These are phyloP conservation scores for Arxiozyma telluris DNA, from an alignment of 1,139 yeast genomes.

Conservation along the genomic window DNA sequence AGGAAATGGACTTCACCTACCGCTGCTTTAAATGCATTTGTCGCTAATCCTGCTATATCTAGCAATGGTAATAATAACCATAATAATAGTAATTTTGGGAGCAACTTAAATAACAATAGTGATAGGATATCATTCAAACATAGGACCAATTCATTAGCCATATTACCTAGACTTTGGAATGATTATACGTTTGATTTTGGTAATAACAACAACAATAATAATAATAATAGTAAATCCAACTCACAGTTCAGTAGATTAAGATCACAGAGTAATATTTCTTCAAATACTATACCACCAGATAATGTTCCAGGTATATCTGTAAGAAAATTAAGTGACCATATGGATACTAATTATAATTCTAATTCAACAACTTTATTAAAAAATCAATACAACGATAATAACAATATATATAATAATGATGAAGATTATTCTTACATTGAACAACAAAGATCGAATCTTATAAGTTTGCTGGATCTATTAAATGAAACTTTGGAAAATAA, in stretches of 20 bases:
- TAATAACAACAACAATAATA: not conserved
- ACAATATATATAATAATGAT: conserved; percentile 2
- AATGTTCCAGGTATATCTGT: not conserved
- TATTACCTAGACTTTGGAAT: conserved; percentile 11
- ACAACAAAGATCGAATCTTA: conserved; percentile 23
- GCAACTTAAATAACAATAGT: conserved; percentile 5
- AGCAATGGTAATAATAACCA: not conserved
- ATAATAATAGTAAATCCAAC: not conserved
- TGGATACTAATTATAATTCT: not conserved
- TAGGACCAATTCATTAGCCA: conserved; percentile 14
- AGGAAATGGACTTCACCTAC: conserved; percentile 43
- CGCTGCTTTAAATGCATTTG: conserved; percentile 55
- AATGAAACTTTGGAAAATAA: conserved; percentile 32
- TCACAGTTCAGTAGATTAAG: not conserved
- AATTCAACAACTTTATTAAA: not conserved
- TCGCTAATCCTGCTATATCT: conserved; percentile 17
- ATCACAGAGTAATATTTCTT: not conserved
- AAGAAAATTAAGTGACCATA: not conserved
- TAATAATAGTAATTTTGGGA: conserved; percentile 1
- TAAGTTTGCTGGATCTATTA: conserved; percentile 22
- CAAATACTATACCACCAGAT: not conserved
- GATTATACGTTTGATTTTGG: conserved; percentile 3
- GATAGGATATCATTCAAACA: conserved; percentile 2
- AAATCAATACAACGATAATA: not conserved
- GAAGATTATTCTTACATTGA: conserved; percentile 10